A percentile compares a stretch with the other conserved stretches of the same genome.
Conservation (phyloP, 805 yeast genomes). For the Nakazawaea ernobii region DNA sequence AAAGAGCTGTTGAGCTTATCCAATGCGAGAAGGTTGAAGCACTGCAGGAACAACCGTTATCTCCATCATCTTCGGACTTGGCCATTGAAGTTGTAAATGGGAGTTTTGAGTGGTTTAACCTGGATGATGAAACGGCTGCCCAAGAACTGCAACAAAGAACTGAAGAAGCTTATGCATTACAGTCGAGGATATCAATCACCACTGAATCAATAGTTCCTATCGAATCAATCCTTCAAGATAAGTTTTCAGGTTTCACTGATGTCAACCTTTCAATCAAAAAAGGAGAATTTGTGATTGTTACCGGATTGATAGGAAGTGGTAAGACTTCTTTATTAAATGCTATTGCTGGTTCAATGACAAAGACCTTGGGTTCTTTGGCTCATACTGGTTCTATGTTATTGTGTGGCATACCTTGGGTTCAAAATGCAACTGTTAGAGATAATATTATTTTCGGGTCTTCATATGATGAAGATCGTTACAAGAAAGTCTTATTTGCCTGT, state of each 20-base stretch:
- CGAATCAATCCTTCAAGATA: slow-evolving; percentile 12
- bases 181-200: background rate
- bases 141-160: background rate
- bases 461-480: slow-evolving; percentile 43
- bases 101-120: slow-evolving; percentile 57
- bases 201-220: background rate
- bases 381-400: slow-evolving; percentile 49
- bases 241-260: slow-evolving; percentile 34
- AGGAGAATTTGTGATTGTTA: slow-evolving; percentile 58
- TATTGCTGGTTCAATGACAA: slow-evolving; percentile 61
- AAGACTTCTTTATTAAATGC: slow-evolving; percentile 70
- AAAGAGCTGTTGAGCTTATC: slow-evolving; percentile 45
- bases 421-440: slow-evolving; percentile 70
- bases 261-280: slow-evolving; percentile 41
- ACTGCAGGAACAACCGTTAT: background rate
- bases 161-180: background rate
- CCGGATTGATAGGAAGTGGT: slow-evolving; percentile 76
- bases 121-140: slow-evolving; percentile 17
- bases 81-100: slow-evolving; percentile 43
- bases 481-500: slow-evolving; percentile 54
- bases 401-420: slow-evolving; percentile 68
- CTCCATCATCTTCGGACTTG: background rate
- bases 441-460: slow-evolving; percentile 65
- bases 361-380: slow-evolving; percentile 42
- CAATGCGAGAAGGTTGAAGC: slow-evolving; percentile 22